Conservation (phyloP, 2,329 filamentous ascomycete species). For the Nemania bipapillata region DNA sequence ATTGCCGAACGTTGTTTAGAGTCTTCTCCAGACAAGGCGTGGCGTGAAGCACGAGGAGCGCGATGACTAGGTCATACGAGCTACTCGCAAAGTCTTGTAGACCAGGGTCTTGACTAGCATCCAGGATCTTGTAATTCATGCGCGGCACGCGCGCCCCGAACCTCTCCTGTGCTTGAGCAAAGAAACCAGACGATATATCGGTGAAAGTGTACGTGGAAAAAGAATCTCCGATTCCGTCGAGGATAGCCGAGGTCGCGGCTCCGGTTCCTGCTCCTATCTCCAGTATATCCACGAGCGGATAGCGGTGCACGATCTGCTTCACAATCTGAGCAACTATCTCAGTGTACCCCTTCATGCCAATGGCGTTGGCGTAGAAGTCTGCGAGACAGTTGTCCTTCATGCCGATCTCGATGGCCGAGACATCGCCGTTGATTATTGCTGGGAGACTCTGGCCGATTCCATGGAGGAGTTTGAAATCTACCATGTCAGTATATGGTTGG, state of each 20-base stretch:
- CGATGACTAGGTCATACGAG: constrained; percentile 42
- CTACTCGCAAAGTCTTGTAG: constrained; percentile 36
- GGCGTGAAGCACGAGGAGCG: constrained; percentile 41
- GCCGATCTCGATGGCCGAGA: background rate
- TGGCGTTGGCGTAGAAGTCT: background rate
- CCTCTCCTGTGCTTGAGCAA: background rate
- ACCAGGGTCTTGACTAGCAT: constrained; percentile 5
- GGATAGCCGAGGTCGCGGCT: constrained; percentile 4
- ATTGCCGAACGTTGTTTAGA: constrained; percentile 34
- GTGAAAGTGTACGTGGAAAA: constrained; percentile 27
- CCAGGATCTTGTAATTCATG: constrained; percentile 21
- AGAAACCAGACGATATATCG: constrained; percentile 22
- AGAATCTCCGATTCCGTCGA: background rate
- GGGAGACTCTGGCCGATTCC: background rate
- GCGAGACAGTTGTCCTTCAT: background rate
- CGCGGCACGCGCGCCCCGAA: background rate
- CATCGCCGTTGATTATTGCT: background rate
- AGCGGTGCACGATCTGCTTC: background rate
- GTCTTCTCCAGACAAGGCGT: constrained; percentile 33
- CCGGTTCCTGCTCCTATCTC: constrained; percentile 29
- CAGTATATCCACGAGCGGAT: background rate
- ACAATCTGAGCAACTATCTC: background rate
- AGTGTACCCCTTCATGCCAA: background rate
- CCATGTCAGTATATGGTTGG: too few species aligned
- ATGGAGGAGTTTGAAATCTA: too few species aligned